Conservation (phyloP, 208 protist genomes). For the Acanthamoeba royreba region DNA sequence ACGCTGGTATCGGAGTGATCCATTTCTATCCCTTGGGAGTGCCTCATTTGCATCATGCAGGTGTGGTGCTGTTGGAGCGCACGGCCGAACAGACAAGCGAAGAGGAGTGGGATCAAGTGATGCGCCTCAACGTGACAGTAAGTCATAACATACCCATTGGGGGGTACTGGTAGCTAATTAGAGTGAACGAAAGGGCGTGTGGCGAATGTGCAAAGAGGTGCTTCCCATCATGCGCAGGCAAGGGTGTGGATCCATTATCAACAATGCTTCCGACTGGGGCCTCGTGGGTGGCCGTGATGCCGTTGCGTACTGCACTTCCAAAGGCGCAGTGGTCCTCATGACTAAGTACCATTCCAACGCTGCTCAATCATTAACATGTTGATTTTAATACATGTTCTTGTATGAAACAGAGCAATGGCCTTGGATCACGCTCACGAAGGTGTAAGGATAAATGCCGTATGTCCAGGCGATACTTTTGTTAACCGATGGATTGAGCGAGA, state of each 20-base stretch:
- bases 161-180: too few relatives aligned
- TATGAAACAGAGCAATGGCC: neutral
- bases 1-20: too few relatives aligned
- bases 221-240: neutral
- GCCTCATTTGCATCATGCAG: too few relatives aligned
- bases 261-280: constrained; percentile 49
- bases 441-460: constrained; percentile 48
- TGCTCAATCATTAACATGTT: too few relatives aligned
- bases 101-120: constrained; percentile 47
- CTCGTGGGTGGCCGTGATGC: constrained; percentile 24
- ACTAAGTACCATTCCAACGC: too few relatives aligned
- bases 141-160: too few relatives aligned
- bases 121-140: constrained; percentile 27
- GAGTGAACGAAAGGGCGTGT: too few relatives aligned
- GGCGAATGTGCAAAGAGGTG: constrained; percentile 45
- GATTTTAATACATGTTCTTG: too few relatives aligned
- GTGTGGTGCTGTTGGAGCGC: constrained; percentile 12
- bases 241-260: neutral
- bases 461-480: constrained; percentile 53
- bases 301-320: constrained; percentile 50
- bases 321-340: constrained; percentile 37
- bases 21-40: too few relatives aligned
- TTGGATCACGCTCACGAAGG: neutral
- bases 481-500: constrained; percentile 46
- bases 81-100: constrained; percentile 48